phyloP scores from a whole-genome alignment of 2,329 filamentous ascomycete species.

The Alternaria arborescens region DNA sequence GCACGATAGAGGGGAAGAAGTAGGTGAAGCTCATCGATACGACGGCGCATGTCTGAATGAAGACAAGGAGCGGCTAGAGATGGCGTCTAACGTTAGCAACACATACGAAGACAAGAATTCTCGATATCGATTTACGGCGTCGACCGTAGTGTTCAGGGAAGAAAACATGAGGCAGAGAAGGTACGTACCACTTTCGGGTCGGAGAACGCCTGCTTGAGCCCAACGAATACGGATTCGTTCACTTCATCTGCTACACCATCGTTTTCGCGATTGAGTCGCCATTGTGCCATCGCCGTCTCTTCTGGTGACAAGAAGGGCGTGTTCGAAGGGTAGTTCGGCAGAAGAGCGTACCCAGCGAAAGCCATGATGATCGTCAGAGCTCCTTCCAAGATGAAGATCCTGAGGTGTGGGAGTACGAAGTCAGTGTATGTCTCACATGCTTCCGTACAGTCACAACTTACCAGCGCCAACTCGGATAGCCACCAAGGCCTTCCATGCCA shows the following conservation, averaged over 20 bases:
- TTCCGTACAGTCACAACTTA: not conserved
- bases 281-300: slow-evolving; percentile 31
- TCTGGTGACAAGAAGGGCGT: slow-evolving; percentile 52
- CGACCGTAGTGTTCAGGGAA: too few relatives aligned
- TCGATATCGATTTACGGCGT: not conserved
- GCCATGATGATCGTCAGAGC: slow-evolving; percentile 30
- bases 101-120: not conserved
- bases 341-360: slow-evolving; percentile 53
- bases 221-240: slow-evolving; percentile 35
- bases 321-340: slow-evolving; percentile 61
- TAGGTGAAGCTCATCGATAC: slow-evolving; percentile 63
- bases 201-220: slow-evolving; percentile 58
- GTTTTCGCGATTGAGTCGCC: slow-evolving; percentile 31
- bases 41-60: slow-evolving; percentile 63
- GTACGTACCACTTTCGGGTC: slow-evolving; percentile 56
- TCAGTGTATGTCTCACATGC: not conserved
- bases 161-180: not conserved
- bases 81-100: not conserved
- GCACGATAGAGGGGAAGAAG: slow-evolving; percentile 70
- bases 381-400: slow-evolving; percentile 32
- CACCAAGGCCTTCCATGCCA: slow-evolving; percentile 43
- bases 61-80: slow-evolving; percentile 37
- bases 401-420: not conserved
- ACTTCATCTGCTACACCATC: slow-evolving; percentile 29
- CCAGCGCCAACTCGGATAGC: slow-evolving; percentile 36